phyloP scores from a whole-genome alignment of 2,329 filamentous ascomycete species.

The Aureobasidium sp. region DNA sequence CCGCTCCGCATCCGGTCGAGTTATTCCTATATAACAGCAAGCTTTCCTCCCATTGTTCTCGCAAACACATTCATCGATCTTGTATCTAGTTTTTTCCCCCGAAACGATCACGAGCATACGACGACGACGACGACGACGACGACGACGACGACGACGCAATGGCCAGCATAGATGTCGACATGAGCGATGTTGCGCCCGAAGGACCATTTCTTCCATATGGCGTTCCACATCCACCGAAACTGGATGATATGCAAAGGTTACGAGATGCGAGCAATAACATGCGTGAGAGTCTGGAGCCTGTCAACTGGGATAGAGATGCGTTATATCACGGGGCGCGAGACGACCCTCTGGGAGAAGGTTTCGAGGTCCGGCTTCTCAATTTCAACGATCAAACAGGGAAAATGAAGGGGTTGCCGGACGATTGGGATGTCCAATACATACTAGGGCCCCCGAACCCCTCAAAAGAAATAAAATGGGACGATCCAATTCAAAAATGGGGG shows the following conservation, averaged over 20 bases:
- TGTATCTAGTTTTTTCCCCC: not conserved
- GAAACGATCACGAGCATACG: not conserved
- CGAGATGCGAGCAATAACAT: no score
- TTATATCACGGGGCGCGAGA: not conserved
- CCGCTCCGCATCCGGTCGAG: not conserved
- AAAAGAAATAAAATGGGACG: not conserved
- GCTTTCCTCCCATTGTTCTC: not conserved
- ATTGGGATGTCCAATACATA: not conserved
- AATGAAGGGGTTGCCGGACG: not conserved
- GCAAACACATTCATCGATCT: not conserved
- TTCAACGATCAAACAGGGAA: not conserved
- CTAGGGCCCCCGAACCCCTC: not conserved
- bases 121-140: not conserved
- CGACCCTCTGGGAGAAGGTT: not conserved
- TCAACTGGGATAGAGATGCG: not conserved
- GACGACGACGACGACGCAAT: not conserved
- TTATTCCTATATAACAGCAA: not conserved
- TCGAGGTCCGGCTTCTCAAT: not conserved
- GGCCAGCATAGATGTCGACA: not conserved
- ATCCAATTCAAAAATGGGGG: not conserved
- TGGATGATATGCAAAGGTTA: no score
- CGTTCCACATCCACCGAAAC: not conserved
- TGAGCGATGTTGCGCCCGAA: not conserved
- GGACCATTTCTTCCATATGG: not conserved
- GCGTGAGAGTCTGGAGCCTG: not conserved